These are phyloP conservation scores for Leptographium wingfieldii DNA, from an alignment of 2,329 filamentous ascomycete genomes.

Conservation along the genomic window DNA sequence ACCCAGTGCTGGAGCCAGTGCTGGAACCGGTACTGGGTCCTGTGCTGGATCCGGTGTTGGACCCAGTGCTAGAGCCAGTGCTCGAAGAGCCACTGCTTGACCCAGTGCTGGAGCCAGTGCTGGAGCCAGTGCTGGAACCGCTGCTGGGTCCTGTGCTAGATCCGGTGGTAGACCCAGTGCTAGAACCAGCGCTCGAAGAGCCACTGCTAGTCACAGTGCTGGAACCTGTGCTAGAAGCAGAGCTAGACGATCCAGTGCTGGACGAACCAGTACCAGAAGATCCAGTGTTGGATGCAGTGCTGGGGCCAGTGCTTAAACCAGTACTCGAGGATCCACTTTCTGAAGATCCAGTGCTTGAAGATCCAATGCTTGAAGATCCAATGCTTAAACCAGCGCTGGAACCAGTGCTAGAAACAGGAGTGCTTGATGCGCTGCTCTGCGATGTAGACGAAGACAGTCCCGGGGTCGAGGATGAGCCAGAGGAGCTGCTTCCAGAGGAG, in stretches of 20 bases:
- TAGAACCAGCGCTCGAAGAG: neutral
- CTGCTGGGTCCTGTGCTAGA: neutral
- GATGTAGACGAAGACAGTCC: neutral
- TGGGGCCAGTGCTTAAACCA: neutral
- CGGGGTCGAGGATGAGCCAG: neutral
- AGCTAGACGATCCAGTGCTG: neutral
- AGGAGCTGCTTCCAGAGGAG: neutral
- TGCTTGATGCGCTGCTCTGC: neutral
- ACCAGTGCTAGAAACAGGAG: neutral
- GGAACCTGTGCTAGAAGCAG: neutral
- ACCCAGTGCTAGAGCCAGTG: neutral
- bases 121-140: neutral
- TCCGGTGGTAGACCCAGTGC: neutral
- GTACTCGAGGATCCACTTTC: neutral
- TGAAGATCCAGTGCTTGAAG: neutral
- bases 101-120: neutral
- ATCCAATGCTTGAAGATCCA: neutral
- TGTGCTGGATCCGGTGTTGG: neutral
- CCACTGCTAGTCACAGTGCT: neutral
- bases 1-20: neutral
- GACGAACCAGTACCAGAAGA: neutral
- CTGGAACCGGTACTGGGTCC: neutral
- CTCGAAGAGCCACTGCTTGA: neutral
- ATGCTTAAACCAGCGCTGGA: neutral
- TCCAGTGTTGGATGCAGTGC: neutral